phyloP scores from a whole-genome alignment of 2,329 filamentous ascomycete species.

The Rhynchosporium agropyri region DNA sequence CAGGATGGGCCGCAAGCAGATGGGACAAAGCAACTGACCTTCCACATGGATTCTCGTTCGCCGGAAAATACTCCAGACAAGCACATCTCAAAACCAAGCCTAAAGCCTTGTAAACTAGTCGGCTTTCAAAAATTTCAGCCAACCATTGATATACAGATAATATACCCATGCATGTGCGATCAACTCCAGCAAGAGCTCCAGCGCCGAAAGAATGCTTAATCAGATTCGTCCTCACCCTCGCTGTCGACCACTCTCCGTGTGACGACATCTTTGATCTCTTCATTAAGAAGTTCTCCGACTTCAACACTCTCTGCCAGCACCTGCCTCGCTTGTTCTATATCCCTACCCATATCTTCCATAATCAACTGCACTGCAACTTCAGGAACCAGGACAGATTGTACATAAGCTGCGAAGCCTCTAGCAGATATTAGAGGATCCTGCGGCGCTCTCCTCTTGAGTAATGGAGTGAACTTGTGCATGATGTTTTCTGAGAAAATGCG shows the following conservation, averaged over 20 bases:
- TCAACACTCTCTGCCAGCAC: constrained; percentile 42
- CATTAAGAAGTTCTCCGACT: constrained; percentile 41
- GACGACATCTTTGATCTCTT: constrained; percentile 59
- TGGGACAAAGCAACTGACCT: too few relatives aligned
- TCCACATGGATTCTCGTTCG: too few relatives aligned
- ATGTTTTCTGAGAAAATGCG: constrained; percentile 72
- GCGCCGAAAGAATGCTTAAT: constrained; percentile 1
- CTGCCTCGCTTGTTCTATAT: constrained; percentile 44
- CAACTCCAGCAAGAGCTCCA: constrained; percentile 10
- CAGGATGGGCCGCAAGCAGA: too few relatives aligned
- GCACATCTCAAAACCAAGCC: too few relatives aligned
- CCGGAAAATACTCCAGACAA: too few relatives aligned
- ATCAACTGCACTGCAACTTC: constrained; percentile 62
- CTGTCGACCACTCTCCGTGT: constrained; percentile 57
- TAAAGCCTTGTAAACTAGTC: too few relatives aligned
- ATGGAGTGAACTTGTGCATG: constrained; percentile 59
- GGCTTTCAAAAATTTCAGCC: neutral
- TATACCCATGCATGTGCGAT: neutral
- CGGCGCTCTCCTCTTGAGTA: constrained; percentile 63
- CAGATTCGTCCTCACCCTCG: constrained; percentile 35
- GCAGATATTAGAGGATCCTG: constrained; percentile 67
- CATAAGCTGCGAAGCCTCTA: constrained; percentile 67
- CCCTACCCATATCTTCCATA: constrained; percentile 59
- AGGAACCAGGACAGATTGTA: constrained; percentile 76
- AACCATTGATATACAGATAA: neutral